Percentiles rank a stretch among this genome's conserved stretches.
phyloP scores from a whole-genome alignment of 495 filamentous ascomycete species.

The Penicillium salamii region DNA sequence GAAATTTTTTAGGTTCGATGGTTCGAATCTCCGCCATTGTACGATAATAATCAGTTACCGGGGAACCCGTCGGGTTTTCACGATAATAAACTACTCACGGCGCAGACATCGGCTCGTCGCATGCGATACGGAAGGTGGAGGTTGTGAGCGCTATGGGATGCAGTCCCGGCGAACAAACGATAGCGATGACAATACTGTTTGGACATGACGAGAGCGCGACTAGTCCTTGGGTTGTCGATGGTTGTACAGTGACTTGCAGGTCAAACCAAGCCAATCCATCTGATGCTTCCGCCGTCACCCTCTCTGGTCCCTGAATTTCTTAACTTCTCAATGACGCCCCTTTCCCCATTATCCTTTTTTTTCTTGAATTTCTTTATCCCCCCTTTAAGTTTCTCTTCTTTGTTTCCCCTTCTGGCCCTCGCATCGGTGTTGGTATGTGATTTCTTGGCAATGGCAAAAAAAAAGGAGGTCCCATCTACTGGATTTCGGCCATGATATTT shows the following conservation, averaged over 20 bases:
- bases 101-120: slow-evolving; percentile 25
- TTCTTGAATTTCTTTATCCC: slow-evolving; percentile 15
- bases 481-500: slow-evolving; percentile 36
- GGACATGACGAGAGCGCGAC: slow-evolving; percentile 23
- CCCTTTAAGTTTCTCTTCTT: slow-evolving; percentile 20
- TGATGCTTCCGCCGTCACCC: slow-evolving; percentile 8
- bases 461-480: slow-evolving; percentile 32
- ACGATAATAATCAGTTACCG: slow-evolving; percentile 44
- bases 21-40: slow-evolving; percentile 42
- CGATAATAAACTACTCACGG: slow-evolving; percentile 34
- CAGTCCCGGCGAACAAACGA: slow-evolving; percentile 26
- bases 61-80: slow-evolving; percentile 21
- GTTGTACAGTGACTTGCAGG: slow-evolving; percentile 9
- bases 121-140: slow-evolving; percentile 30
- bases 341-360: slow-evolving; percentile 32
- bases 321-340: slow-evolving; percentile 21
- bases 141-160: slow-evolving; percentile 18
- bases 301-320: slow-evolving; percentile 9
- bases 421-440: slow-evolving; percentile 41
- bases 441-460: slow-evolving; percentile 31
- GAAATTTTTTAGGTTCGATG: slow-evolving; percentile 36
- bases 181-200: slow-evolving; percentile 30
- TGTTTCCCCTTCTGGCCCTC: slow-evolving; percentile 24
- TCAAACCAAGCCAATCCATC: background rate
- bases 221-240: slow-evolving; percentile 9